Evolutionary conservation across 495 filamentous ascomycete species (phyloP).

Genomic region (Lindgomyces ingoldianus): DNA sequence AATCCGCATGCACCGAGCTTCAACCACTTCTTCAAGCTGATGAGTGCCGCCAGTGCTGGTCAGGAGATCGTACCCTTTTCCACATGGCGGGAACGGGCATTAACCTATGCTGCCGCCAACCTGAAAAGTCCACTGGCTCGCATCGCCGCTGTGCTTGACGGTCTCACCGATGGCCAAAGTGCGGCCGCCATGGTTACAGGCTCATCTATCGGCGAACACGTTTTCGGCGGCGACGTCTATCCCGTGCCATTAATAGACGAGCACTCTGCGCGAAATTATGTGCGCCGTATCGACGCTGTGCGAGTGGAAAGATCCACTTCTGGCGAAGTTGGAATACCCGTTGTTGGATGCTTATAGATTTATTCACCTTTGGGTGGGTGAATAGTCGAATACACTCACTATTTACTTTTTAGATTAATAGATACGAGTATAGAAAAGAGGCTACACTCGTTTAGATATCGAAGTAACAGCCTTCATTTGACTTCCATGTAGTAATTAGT

Average conservation of each 20-base stretch:
- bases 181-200: conserved; percentile 38
- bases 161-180: conserved; percentile 36
- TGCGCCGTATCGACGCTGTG: background rate
- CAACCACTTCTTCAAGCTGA: conserved; percentile 37
- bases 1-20: conserved; percentile 34
- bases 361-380: too few relatives aligned
- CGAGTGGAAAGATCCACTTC: too few relatives aligned
- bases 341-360: too few relatives aligned
- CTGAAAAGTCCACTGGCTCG: conserved; percentile 37
- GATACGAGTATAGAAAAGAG: too few relatives aligned
- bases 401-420: too few relatives aligned
- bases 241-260: conserved; percentile 32
- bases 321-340: too few relatives aligned
- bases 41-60: background rate
- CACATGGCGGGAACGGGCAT: conserved; percentile 34
- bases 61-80: conserved; percentile 30
- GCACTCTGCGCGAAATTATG: conserved; percentile 26
- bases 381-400: too few relatives aligned
- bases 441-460: too few relatives aligned
- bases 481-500: too few relatives aligned
- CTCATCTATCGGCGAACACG: conserved; percentile 32
- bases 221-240: conserved; percentile 37
- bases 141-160: conserved; percentile 39
- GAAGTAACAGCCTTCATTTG: too few relatives aligned
- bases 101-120: conserved; percentile 35